phyloP scores from a whole-genome alignment of 345 rosid genomes.

The Viola odorata region DNA sequence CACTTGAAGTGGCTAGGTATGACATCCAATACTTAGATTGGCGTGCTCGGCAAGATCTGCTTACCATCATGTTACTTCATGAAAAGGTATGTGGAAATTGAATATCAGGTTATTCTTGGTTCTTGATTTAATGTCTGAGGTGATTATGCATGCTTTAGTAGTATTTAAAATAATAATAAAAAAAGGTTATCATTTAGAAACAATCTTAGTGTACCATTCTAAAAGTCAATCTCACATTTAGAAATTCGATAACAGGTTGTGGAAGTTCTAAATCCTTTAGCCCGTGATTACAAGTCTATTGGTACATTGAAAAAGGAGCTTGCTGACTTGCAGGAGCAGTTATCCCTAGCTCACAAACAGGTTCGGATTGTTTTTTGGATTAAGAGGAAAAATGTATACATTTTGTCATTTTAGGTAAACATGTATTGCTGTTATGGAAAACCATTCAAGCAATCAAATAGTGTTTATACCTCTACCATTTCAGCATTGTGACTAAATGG shows the following conservation, averaged over 20 bases:
- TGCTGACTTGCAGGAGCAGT: slow-evolving; percentile 78
- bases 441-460: too few species aligned
- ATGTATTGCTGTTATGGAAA: too few species aligned
- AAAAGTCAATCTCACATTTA: slow-evolving; percentile 8
- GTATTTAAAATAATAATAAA: too few species aligned
- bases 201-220: too few species aligned
- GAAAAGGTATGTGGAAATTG: slow-evolving; percentile 56
- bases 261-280: slow-evolving; percentile 91
- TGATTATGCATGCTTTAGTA: too few species aligned
- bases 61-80: slow-evolving; percentile 84
- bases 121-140: too few species aligned
- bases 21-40: slow-evolving; percentile 93
- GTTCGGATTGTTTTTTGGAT: slow-evolving; percentile 26
- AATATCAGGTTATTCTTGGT: too few species aligned
- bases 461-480: too few species aligned
- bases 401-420: not conserved
- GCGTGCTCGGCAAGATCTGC: slow-evolving; percentile 97
- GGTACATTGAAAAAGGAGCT: slow-evolving; percentile 89
- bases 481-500: not conserved
- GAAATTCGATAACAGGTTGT: slow-evolving; percentile 53
- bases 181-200: too few species aligned
- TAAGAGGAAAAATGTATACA: not conserved
- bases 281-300: slow-evolving; percentile 92
- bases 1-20: slow-evolving; percentile 83
- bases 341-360: slow-evolving; percentile 84